Base-by-base conservation (phyloP, 108 stramenopile genomes). In the Nitzschia putrida region DNA sequence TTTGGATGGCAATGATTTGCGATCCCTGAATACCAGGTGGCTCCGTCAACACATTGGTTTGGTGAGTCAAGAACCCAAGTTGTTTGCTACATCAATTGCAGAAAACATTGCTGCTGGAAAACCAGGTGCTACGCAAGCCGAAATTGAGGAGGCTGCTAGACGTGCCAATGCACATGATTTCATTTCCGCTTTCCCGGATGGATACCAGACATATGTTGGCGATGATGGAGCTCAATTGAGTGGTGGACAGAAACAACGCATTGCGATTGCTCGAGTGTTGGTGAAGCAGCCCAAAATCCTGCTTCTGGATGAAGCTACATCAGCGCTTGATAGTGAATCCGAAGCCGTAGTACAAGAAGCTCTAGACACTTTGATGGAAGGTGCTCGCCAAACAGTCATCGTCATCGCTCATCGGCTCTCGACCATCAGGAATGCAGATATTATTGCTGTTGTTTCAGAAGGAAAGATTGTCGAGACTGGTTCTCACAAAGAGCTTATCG, bases 341-440 rank as follows among this genome's bases (percentile, higher is more conserved):
- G 72, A 73, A 37, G 72, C 47, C 12, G 64, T 73, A 8, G 72
- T 73, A 9, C 72, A 73, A 49, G 72, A 78, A 38, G 94, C 97
- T 16, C 34, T 90, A 39, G 89, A 87, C 43, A 77, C 68, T 16
- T 76, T 90, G 38, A 80, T 86, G 45, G 42, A 42, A 49, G 59
- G 61, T 20, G 60, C 71, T 14, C 75, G 80, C 40, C 69, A 83
- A 50, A 97, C 96, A 1, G 84, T 85, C 20, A 60, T 96, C 73
- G 79, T 97, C 14, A 91, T 97, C 56, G 96, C 96, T 8, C 98
- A 98, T 74, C 81, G 96, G 8, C 79, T 97, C 13, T 87, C 92
- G 38, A 97, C 96, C 16, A 83, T 97, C 63, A 70, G 80, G 18
- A 68, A 82, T 68, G 96, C 96, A 0, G 94, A 97, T 57, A 76